A percentile compares a stretch with the other conserved stretches of the same genome.
phyloP scores from a whole-genome alignment of 345 rosid species.

The Brassica carinata region DNA sequence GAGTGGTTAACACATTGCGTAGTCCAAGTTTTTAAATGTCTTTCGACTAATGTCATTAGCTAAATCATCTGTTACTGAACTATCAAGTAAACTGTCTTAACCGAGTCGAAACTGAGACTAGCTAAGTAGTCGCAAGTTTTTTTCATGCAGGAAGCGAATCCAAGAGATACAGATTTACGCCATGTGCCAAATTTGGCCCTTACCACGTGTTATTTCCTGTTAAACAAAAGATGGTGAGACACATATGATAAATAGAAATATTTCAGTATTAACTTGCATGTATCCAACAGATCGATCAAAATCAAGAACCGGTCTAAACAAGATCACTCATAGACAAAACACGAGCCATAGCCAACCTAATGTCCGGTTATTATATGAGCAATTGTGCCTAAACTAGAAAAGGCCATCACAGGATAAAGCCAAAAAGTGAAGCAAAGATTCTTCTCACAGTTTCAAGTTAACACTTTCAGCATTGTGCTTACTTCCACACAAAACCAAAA shows the following conservation, averaged over 20 bases:
- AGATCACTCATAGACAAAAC: slow-evolving; percentile 17
- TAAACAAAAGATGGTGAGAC: not conserved
- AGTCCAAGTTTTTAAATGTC: too few species aligned
- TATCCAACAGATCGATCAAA: not conserved
- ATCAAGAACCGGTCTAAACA: slow-evolving; percentile 17
- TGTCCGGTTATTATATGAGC: slow-evolving; percentile 21
- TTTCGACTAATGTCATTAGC: not conserved
- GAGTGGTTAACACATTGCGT: not conserved
- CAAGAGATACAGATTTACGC: not conserved
- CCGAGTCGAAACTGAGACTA: too few species aligned
- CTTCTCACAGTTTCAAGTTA: slow-evolving; percentile 7
- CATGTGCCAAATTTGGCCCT: not conserved
- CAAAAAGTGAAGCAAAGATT: slow-evolving; percentile 35
- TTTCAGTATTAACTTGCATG: not conserved
- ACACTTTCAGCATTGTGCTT: slow-evolving; percentile 23
- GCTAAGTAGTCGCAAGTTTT: not conserved
- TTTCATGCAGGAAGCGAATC: not conserved
- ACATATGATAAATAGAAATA: not conserved
- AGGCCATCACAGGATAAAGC: slow-evolving; percentile 14
- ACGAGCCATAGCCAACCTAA: slow-evolving; percentile 16
- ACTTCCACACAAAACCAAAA: slow-evolving; percentile 6
- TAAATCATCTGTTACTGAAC: not conserved
- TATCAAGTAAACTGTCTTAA: too few species aligned
- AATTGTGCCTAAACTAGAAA: slow-evolving; percentile 25
- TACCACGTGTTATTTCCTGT: not conserved